Evolutionary conservation across 1,139 yeast genomes (phyloP), one percentile per base, ranked within the genome.

Genomic region (Kazachstania sp.): DNA sequence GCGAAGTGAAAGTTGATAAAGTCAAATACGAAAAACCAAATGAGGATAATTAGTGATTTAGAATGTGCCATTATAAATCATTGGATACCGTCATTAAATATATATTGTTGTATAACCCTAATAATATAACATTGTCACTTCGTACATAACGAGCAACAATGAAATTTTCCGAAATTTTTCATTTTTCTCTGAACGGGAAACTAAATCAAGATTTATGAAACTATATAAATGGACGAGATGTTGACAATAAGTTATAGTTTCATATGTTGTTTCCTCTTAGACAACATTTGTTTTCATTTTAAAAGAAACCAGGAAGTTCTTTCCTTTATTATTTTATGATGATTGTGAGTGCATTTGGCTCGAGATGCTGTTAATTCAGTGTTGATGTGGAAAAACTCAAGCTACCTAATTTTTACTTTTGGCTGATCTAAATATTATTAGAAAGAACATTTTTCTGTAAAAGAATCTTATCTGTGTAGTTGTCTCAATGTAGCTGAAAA

Each of bases 321-420:
- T 59, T 59, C 58, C 60, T 61, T 57, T 52, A 49, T 45, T 45
- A 51, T 54, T 56, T 54, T 49, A 73, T 81, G 87, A 81, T 81
- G 87, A 81, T 76, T 67, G 69, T 67, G 90, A 83, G 88, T 83
- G 90, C 90, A 83, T 83, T 83, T 83, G 88, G 88, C 90, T 82
- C 88, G 86, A 83, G 88, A 79, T 81, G 65, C 74, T 46, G 45
- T 45, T 49, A 45, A 54, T 52, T 50, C 51, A 55, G 57, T 74
- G 84, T 79, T 84, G 82, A 71, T 83, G 90, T 82, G 88, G 90
- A 83, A 80, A 81, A 79, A 80, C 72, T 78, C 86, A 73, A 79
- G 90, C 90, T 83, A 83, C 90, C 90, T 83, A 43, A 72, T 73
- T 59, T 39, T 65, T 65, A 62, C 63, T 68, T 69, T 72, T 58